Evolutionary conservation across 75 land plant species (phyloP).

Genomic region (Pinus taeda): DNA sequence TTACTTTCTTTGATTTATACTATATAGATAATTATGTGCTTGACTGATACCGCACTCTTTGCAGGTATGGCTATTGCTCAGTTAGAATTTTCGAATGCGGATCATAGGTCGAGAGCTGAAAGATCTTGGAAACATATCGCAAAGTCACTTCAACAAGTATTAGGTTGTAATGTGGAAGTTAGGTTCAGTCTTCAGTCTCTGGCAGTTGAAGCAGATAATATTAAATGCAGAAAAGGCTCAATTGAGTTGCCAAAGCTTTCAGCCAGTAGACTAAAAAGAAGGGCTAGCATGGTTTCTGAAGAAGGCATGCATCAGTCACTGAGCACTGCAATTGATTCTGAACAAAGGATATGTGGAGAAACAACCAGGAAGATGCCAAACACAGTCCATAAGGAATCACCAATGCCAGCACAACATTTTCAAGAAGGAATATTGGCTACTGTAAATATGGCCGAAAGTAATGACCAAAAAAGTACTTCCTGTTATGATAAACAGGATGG

Average conservation of each 20-base stretch:
- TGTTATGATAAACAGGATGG: neutral
- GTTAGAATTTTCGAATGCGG: conserved; percentile 51
- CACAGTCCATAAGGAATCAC: neutral
- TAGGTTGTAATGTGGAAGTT: conserved; percentile 68
- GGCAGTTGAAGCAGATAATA: conserved; percentile 9
- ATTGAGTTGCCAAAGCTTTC: conserved; percentile 1
- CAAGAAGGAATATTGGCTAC: neutral
- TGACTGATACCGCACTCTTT: neutral
- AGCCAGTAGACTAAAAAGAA: neutral
- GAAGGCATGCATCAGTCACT: conserved; percentile 6
- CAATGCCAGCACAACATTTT: conserved; percentile 4
- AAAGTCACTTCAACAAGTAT: conserved; percentile 54
- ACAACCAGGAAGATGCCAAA: neutral
- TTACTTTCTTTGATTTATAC: neutral
- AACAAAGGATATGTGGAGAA: neutral
- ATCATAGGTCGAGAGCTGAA: conserved; percentile 60
- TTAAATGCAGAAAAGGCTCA: conserved; percentile 12
- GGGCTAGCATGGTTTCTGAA: conserved; percentile 2
- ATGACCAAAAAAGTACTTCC: neutral
- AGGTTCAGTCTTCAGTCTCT: conserved; percentile 35
- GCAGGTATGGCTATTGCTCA: conserved; percentile 61
- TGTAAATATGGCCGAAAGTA: conserved; percentile 3
- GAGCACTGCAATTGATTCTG: neutral
- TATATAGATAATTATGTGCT: neutral
- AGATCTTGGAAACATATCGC: conserved; percentile 70